Conservation (phyloP, 2,329 filamentous ascomycete species). For the Colletotrichum brevisporum region DNA sequence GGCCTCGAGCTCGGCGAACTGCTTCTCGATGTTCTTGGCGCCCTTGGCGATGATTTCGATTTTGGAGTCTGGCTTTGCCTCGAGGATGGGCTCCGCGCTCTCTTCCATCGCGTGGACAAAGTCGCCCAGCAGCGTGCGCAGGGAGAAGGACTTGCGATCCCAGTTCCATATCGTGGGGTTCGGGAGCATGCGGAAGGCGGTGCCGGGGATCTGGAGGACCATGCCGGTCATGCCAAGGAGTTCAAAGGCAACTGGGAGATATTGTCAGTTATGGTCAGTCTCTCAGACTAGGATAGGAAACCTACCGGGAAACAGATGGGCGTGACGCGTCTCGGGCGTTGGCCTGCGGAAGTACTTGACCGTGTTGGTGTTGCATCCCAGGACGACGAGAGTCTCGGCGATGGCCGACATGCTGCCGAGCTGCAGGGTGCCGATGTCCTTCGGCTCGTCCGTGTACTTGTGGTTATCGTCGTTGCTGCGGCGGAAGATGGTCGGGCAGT, state of each 20-base stretch:
- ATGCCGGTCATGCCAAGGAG: constrained; percentile 58
- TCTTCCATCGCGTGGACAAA: constrained; percentile 50
- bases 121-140: constrained; percentile 58
- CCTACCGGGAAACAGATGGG: constrained; percentile 47
- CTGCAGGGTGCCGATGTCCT: constrained; percentile 42
- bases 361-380: constrained; percentile 56
- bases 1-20: constrained; percentile 45
- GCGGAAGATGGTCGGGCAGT: constrained; percentile 55
- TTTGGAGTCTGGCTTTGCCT: neutral
- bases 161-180: constrained; percentile 65
- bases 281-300: too few species aligned
- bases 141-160: constrained; percentile 63
- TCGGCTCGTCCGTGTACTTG: constrained; percentile 42
- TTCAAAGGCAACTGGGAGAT: constrained; percentile 52
- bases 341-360: constrained; percentile 47
- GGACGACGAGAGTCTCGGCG: constrained; percentile 52
- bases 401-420: constrained; percentile 48
- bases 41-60: constrained; percentile 42
- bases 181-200: constrained; percentile 57
- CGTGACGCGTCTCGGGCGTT: constrained; percentile 35
- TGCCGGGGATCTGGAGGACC: constrained; percentile 52
- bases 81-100: neutral
- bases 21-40: constrained; percentile 44
- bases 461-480: constrained; percentile 21
- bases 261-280: too few species aligned